These are phyloP conservation scores for Butyriboletus loyo DNA, from an alignment of 768 basidiomycete species.

Conservation along the genomic window DNA sequence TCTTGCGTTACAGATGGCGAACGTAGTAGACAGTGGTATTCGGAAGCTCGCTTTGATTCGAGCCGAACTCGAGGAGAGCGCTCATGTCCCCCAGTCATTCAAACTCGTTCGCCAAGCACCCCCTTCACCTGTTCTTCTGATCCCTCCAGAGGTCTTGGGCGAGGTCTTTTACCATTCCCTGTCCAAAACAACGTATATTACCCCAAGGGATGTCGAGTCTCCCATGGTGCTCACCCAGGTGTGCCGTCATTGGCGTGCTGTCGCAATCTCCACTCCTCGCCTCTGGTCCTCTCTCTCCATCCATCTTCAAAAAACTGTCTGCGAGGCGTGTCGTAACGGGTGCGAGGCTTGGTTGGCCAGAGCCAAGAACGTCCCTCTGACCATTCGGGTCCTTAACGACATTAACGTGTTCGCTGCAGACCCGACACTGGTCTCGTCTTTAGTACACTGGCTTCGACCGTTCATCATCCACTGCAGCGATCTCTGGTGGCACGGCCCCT, in stretches of 20 bases:
- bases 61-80: conserved; percentile 16
- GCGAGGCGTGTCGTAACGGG: conserved; percentile 10
- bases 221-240: conserved; percentile 29
- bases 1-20: conserved; percentile 19
- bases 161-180: conserved; percentile 31
- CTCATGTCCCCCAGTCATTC: conserved; percentile 21
- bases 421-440: not conserved
- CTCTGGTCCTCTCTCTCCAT: conserved; percentile 33
- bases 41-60: conserved; percentile 17
- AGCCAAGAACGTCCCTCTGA: conserved; percentile 27
- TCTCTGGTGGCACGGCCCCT: conserved; percentile 34
- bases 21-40: conserved; percentile 16
- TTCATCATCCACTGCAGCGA: conserved; percentile 23
- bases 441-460: conserved; percentile 22
- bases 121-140: conserved; percentile 12
- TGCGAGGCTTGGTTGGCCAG: conserved; percentile 28
- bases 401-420: conserved; percentile 10
- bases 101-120: conserved; percentile 23
- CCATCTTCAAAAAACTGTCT: conserved; percentile 10
- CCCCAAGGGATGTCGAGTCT: conserved; percentile 17
- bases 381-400: conserved; percentile 28
- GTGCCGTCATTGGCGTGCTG: conserved; percentile 31
- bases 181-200: conserved; percentile 21
- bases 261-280: conserved; percentile 29
- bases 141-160: conserved; percentile 32